Conservation (phyloP, 768 basidiomycete genomes). For the Rhodocollybia butyracea region DNA sequence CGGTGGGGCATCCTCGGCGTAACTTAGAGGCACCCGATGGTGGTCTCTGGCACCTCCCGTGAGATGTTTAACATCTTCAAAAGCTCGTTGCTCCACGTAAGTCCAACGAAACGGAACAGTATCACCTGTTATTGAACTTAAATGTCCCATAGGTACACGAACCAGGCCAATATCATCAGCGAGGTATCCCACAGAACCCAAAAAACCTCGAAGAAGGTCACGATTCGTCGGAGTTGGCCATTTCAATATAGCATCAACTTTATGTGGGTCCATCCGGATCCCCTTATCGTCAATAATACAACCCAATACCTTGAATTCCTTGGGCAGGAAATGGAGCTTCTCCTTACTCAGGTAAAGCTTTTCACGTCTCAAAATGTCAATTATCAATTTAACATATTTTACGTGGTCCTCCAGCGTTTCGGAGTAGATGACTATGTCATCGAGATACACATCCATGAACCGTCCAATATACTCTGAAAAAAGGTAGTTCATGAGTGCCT, state of each 20-base stretch:
- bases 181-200: conserved; percentile 30
- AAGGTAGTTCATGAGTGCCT: conserved; percentile 32
- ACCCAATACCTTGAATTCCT: conserved; percentile 24
- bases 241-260: conserved; percentile 25
- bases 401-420: conserved; percentile 25
- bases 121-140: conserved; percentile 13
- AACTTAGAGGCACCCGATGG: conserved; percentile 18
- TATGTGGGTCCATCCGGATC: conserved; percentile 30
- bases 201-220: conserved; percentile 25
- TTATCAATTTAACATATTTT: conserved; percentile 17
- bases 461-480: conserved; percentile 20
- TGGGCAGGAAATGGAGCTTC: conserved; percentile 25
- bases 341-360: conserved; percentile 26
- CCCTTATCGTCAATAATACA: conserved; percentile 20
- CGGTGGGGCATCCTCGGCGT: conserved; percentile 7
- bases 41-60: conserved; percentile 8
- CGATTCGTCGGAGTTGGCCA: conserved; percentile 23
- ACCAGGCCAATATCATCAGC: conserved; percentile 19
- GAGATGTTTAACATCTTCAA: background rate
- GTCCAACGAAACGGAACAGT: conserved; percentile 4
- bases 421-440: conserved; percentile 36
- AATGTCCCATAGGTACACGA: conserved; percentile 23
- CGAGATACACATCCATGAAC: conserved; percentile 32
- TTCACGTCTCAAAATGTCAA: conserved; percentile 25
- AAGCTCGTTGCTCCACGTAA: conserved; percentile 3